Base-by-base conservation (phyloP, 2,329 filamentous ascomycete genomes). In the Colletotrichum gigasporum region DNA sequence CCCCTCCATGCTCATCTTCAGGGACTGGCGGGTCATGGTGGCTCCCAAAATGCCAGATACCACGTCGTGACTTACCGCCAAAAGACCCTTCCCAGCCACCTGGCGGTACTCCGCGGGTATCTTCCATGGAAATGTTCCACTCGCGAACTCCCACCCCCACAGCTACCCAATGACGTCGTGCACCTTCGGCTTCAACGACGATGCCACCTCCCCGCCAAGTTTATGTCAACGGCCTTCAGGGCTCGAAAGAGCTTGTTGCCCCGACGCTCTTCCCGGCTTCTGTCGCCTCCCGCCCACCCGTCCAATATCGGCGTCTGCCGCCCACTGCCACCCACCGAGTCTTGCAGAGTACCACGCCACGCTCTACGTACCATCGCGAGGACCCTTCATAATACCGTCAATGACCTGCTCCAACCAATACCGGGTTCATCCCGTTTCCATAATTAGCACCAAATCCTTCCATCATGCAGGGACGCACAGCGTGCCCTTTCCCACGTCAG, bases 151-250 rank as follows among this genome's bases (percentile, higher is more conserved):
- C 61, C 47, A 62, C 35, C 26, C 61, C 55, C 55, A 64, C 57
- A 50, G 61, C 61, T 64, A 61, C 56, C 61, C 48, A 50, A 64
- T 64, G 62, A 64, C 56, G 62, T 64, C 56, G 62, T 55, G 41
- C 35, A 51, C 48, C 56, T 64, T 48, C 42, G 56, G 47, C 42
- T 50, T 64, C 62, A 42, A 64, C 56, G 26, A 61, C 56, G 35
- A 64, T 50, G 30, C 48, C 42, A 61, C 56, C 24, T 53, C 56
- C 41, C 62, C 56, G 57, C 62, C 56, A 64, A 50, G 56, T 64
- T 64, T 50, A 61, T 64, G 56, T 61, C 34, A 50, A 64, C 56
- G 56, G 62, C 34, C 50, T 61, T 26, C 20, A 61, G 42, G 35
- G 28, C 52, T 63, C 26, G 47, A 63, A 59, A 53, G 60, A 53